A percentile compares a stretch with the other conserved stretches of the same genome.
phyloP scores from a whole-genome alignment of 1,284 basidiomycete genomes.

The Heliocybe sulcata region DNA sequence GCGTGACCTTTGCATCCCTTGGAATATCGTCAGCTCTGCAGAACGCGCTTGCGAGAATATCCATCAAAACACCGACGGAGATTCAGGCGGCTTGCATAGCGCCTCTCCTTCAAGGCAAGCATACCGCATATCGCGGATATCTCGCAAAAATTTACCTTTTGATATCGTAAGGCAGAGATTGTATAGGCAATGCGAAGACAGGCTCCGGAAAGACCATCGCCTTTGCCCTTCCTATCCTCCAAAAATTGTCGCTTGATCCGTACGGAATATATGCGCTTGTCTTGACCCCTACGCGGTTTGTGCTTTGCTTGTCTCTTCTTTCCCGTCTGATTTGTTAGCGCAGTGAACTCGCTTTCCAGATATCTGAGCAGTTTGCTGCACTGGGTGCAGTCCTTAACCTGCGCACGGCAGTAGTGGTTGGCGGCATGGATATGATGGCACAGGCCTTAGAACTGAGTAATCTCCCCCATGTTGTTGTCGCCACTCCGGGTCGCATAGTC shows the following conservation, averaged over 20 bases:
- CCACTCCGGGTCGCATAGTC: slow-evolving; percentile 93
- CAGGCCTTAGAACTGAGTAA: slow-evolving; percentile 86
- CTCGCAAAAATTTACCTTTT: not conserved
- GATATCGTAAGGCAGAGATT: slow-evolving; percentile 67
- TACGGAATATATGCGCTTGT: slow-evolving; percentile 93
- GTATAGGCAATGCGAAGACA: slow-evolving; percentile 96
- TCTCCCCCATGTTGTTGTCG: slow-evolving; percentile 91
- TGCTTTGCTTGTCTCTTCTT: slow-evolving; percentile 4
- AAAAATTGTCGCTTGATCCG: slow-evolving; percentile 82
- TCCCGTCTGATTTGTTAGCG: slow-evolving; percentile 1
- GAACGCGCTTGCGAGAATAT: slow-evolving; percentile 71
- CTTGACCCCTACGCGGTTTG: slow-evolving; percentile 87
- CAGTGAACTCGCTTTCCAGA: slow-evolving; percentile 95
- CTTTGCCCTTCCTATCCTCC: slow-evolving; percentile 93
- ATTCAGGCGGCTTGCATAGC: slow-evolving; percentile 92
- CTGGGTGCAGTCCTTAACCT: slow-evolving; percentile 79
- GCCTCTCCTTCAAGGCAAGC: slow-evolving; percentile 72
- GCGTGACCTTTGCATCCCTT: slow-evolving; percentile 56
- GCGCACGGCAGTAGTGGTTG: slow-evolving; percentile 86
- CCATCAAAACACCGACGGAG: slow-evolving; percentile 82
- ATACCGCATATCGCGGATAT: not conserved
- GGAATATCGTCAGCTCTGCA: slow-evolving; percentile 73
- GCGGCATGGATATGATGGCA: slow-evolving; percentile 97
- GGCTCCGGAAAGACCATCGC: slow-evolving; percentile 98
- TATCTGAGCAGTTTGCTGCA: slow-evolving; percentile 93